Evolutionary conservation across 352 stramenopile genomes (phyloP).

Genomic region (Phytophthora capsici): DNA sequence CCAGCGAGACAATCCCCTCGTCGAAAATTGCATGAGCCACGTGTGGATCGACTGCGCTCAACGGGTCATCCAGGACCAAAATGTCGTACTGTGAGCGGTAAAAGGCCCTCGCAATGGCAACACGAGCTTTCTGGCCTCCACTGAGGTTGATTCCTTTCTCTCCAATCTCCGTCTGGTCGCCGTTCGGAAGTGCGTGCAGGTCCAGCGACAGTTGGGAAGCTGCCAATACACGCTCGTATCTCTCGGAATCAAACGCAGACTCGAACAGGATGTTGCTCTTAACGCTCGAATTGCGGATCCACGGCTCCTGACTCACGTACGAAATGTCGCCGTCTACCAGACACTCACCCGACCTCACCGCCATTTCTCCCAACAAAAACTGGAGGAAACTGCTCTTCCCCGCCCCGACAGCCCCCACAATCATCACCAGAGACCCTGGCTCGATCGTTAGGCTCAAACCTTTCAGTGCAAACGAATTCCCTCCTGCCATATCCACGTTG

Average conservation of each 20-base stretch:
- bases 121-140: conserved; percentile 90
- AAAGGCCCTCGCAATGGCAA: conserved; percentile 87
- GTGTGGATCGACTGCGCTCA: conserved; percentile 28
- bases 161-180: conserved; percentile 93
- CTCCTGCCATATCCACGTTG: not conserved
- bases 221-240: conserved; percentile 52
- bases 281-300: conserved; percentile 92
- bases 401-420: conserved; percentile 48
- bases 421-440: conserved; percentile 53
- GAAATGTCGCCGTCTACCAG: conserved; percentile 45
- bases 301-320: conserved; percentile 90
- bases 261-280: conserved; percentile 59
- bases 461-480: conserved; percentile 35
- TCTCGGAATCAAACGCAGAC: conserved; percentile 17
- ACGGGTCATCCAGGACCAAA: conserved; percentile 56
- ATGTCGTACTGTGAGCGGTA: conserved; percentile 70
- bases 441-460: conserved; percentile 60
- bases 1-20: conserved; percentile 31
- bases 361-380: conserved; percentile 55
- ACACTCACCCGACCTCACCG: conserved; percentile 13
- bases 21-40: conserved; percentile 51
- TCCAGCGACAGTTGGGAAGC: conserved; percentile 85
- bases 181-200: conserved; percentile 81
- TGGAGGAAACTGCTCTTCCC: conserved; percentile 59
- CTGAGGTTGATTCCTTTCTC: conserved; percentile 95